phyloP scores from a whole-genome alignment of 2,329 filamentous ascomycete species.

The Alternaria longipes region DNA sequence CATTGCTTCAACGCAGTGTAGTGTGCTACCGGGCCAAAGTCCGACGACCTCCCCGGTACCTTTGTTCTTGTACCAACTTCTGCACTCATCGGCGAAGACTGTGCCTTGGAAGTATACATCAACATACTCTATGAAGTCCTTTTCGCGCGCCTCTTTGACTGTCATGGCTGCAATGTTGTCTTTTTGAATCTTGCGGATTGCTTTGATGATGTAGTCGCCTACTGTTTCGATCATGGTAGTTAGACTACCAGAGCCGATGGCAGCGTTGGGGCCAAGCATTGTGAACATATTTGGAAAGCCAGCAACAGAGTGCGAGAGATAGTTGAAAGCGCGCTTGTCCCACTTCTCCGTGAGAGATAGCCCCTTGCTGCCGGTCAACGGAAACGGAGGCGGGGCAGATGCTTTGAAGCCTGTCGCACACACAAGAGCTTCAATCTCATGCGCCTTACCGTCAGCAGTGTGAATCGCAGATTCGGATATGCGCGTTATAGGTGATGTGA shows the following conservation, averaged over 20 bases:
- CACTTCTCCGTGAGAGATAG: conserved; percentile 47
- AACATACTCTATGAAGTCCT: conserved; percentile 43
- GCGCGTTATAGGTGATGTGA: conserved; percentile 47
- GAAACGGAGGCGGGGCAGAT: conserved; percentile 52
- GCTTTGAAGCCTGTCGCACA: conserved; percentile 58
- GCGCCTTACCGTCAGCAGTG: conserved; percentile 51
- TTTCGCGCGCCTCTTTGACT: conserved; percentile 35
- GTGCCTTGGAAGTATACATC: conserved; percentile 48
- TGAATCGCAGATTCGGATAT: conserved; percentile 52
- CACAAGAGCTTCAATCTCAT: conserved; percentile 55
- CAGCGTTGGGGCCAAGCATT: conserved; percentile 55
- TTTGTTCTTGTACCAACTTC: conserved; percentile 49
- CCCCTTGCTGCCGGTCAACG: conserved; percentile 42
- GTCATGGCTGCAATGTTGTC: conserved; percentile 54
- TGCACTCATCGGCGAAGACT: conserved; percentile 46
- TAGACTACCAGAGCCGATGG: conserved; percentile 52
- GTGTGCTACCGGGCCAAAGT: conserved; percentile 46
- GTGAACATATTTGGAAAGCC: conserved; percentile 54
- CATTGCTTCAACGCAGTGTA: conserved; percentile 47
- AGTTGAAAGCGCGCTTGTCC: conserved; percentile 43
- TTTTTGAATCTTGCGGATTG: conserved; percentile 55
- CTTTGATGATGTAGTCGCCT: conserved; percentile 52
- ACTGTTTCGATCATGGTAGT: conserved; percentile 55
- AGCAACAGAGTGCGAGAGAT: conserved; percentile 42
- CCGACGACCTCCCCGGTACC: conserved; percentile 40